Evolutionary conservation across 305 asterid genomes (phyloP).

Genomic region (Fraxinus greggii): DNA sequence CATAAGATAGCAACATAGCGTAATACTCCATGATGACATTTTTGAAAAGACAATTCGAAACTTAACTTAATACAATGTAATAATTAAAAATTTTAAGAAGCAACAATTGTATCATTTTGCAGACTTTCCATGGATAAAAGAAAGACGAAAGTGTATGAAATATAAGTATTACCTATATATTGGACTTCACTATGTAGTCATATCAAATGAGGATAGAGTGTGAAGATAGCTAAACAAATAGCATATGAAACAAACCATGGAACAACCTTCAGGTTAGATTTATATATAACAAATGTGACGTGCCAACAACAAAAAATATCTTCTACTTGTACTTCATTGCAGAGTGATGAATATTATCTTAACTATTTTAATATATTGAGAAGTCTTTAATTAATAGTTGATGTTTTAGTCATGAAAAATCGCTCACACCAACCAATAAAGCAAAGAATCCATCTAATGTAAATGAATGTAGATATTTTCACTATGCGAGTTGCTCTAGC

Average conservation of each 20-base stretch:
- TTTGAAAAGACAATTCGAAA: neutral
- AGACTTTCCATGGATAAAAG: neutral
- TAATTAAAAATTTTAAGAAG: neutral
- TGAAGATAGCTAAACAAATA: conserved; percentile 35
- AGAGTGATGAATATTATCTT: too few species aligned
- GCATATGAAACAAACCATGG: neutral
- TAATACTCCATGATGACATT: neutral
- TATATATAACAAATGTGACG: neutral
- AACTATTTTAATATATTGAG: too few species aligned
- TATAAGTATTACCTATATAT: neutral
- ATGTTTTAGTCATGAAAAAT: neutral
- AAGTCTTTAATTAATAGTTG: too few species aligned
- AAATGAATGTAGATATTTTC: neutral
- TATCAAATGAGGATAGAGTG: conserved; percentile 11
- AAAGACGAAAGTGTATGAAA: neutral
- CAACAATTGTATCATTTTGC: neutral
- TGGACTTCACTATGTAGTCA: neutral
- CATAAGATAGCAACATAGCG: neutral
- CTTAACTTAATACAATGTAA: neutral
- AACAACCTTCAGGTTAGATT: too few species aligned
- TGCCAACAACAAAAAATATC: neutral
- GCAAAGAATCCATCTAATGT: neutral
- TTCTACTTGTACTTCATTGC: neutral
- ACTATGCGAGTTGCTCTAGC: neutral
- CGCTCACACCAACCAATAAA: neutral